These are phyloP conservation scores for Globisporangium spiculum DNA, from an alignment of 352 stramenopile species.

Conservation along the genomic window DNA sequence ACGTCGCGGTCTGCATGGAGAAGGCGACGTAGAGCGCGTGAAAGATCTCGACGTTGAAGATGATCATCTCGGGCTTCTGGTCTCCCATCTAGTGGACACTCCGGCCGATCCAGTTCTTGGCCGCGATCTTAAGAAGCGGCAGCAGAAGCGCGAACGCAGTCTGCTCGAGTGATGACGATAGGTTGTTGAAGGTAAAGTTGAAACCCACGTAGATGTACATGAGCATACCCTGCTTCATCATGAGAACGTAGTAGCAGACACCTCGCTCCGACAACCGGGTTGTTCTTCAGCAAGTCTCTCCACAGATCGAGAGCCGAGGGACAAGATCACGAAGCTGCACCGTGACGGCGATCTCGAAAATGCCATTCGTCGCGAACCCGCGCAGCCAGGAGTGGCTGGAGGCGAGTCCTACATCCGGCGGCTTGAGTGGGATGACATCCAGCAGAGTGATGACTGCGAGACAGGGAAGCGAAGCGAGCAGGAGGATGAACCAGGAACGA, in stretches of 20 bases:
- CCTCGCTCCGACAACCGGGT: not conserved
- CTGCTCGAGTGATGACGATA: not conserved
- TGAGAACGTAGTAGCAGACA: constrained; percentile 7
- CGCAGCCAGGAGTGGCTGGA: constrained; percentile 17
- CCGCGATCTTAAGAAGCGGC: not conserved
- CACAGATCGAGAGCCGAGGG: constrained; percentile 10
- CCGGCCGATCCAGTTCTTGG: not conserved
- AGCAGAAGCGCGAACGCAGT: not conserved
- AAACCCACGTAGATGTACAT: constrained; percentile 28
- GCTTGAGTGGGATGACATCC: constrained; percentile 15
- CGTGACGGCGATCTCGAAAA: not conserved
- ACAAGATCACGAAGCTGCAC: not conserved
- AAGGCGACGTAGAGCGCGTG: constrained; percentile 18
- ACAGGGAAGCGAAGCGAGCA: constrained; percentile 18
- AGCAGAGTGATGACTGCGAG: constrained; percentile 4
- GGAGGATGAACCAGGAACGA: not conserved
- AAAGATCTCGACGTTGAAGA: constrained; percentile 47
- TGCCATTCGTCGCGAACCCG: not conserved
- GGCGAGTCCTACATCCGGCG: not conserved
- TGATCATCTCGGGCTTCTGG: constrained; percentile 24
- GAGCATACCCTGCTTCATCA: constrained; percentile 14
- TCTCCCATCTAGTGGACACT: not conserved
- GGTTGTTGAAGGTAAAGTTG: constrained; percentile 26
- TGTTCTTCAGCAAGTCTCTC: not conserved
- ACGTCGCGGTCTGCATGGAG: constrained; percentile 36